A percentile compares a stretch with the other conserved stretches of the same genome.
Evolutionary conservation across 1,284 basidiomycete species (phyloP).

Genomic region (Lentinula novae-zelandiae): DNA sequence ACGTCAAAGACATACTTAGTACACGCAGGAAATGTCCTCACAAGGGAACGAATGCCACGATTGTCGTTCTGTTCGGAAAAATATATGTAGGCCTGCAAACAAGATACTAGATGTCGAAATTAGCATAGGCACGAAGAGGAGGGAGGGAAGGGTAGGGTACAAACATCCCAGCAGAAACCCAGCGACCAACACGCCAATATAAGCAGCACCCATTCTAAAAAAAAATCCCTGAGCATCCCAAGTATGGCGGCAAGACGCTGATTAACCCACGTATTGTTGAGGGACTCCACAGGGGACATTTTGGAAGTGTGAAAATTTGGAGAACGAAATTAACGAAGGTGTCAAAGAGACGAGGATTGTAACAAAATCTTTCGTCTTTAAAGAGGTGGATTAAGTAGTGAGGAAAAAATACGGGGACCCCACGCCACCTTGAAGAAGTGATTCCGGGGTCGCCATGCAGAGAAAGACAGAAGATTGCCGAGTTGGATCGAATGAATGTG

Average conservation of each 20-base stretch:
- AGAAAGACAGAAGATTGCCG: conserved; percentile 6
- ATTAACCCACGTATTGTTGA: background rate
- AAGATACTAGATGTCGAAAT: conserved; percentile 12
- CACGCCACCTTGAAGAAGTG: background rate
- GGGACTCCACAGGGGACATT: background rate
- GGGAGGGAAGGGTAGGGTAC: background rate
- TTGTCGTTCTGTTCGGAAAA: conserved; percentile 15
- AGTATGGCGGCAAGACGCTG: background rate
- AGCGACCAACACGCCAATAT: conserved; percentile 20
- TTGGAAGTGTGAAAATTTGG: background rate
- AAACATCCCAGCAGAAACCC: conserved; percentile 19
- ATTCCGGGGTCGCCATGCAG: background rate
- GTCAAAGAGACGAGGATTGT: background rate
- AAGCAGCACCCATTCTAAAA: conserved; percentile 21
- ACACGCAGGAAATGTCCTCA: background rate
- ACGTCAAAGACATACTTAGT: background rate
- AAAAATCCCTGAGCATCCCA: background rate
- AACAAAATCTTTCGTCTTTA: background rate
- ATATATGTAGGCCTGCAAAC: conserved; percentile 22
- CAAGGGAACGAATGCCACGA: background rate
- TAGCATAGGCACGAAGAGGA: background rate
- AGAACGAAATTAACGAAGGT: background rate
- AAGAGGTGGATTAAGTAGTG: background rate
- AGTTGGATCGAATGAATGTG: background rate
- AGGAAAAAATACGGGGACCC: background rate